phyloP scores from a whole-genome alignment of 176 grass and related monocot genomes.

The Zea luxurians region DNA sequence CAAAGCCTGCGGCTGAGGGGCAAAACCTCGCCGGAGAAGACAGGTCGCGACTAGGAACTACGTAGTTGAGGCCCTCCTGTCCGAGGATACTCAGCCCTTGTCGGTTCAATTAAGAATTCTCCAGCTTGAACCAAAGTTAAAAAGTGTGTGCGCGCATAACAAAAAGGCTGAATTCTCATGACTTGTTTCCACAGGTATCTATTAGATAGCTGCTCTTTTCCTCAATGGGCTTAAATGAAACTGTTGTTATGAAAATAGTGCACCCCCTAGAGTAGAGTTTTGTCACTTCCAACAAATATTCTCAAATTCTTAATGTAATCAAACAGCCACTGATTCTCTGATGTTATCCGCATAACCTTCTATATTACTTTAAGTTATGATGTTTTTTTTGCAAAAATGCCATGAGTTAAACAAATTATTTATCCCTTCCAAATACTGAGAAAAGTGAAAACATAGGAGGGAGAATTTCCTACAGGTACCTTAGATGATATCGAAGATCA shows the following conservation, averaged over 20 bases:
- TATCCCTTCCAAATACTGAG: slow-evolving; percentile 12
- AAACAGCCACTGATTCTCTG: slow-evolving; percentile 12
- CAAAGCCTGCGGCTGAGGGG: no score
- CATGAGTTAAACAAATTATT: slow-evolving; percentile 9
- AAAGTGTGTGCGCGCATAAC: neutral
- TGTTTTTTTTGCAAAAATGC: slow-evolving; percentile 18
- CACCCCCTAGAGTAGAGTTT: neutral
- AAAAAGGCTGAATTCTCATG: neutral
- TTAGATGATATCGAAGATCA: slow-evolving; percentile 97
- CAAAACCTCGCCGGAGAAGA: no score
- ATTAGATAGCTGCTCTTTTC: slow-evolving; percentile 18
- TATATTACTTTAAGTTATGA: neutral
- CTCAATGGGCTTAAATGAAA: slow-evolving; percentile 2
- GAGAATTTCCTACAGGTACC: slow-evolving; percentile 48
- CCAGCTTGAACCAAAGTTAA: slow-evolving; percentile 3
- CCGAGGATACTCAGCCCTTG: no score
- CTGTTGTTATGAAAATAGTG: neutral
- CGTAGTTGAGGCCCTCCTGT: no score
- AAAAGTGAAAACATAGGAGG: slow-evolving; percentile 21
- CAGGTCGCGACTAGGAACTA: no score
- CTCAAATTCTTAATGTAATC: neutral
- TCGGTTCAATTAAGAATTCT: no score
- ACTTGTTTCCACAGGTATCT: slow-evolving; percentile 21
- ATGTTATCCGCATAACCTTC: neutral
- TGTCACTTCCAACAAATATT: slow-evolving; percentile 2